phyloP scores from a whole-genome alignment of 208 protist species.

The Leishmania guyanensis region DNA sequence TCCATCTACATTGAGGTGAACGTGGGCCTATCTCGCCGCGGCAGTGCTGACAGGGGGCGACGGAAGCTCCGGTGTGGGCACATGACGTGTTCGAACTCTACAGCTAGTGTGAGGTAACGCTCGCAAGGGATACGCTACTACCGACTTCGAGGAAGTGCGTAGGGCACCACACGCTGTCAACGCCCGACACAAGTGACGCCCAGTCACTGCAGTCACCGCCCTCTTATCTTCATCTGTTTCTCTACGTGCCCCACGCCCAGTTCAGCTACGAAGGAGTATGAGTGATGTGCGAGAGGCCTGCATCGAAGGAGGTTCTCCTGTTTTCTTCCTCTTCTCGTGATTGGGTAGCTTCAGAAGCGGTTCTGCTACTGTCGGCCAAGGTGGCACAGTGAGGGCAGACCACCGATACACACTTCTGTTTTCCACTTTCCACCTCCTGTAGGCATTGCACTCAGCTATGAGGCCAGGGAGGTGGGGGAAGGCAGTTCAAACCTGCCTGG shows the following conservation, averaged over 20 bases:
- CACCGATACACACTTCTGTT: background rate
- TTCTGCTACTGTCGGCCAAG: background rate
- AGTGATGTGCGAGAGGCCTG: background rate
- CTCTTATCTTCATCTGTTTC: background rate
- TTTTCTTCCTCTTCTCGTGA: background rate
- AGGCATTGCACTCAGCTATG: background rate
- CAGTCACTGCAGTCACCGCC: background rate
- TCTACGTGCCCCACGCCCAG: background rate
- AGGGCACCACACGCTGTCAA: background rate
- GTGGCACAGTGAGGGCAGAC: background rate
- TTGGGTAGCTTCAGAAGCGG: background rate
- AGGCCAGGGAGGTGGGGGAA: background rate
- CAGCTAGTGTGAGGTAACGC: constrained; percentile 11
- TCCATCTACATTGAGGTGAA: constrained; percentile 10
- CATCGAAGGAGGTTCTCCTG: background rate
- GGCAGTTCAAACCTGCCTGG: background rate
- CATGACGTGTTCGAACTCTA: constrained; percentile 9
- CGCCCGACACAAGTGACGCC: background rate
- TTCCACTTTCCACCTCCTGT: background rate
- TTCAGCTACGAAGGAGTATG: background rate
- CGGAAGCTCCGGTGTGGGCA: background rate
- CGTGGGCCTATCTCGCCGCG: constrained; percentile 11
- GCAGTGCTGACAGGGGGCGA: constrained; percentile 5
- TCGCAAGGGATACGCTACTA: background rate
- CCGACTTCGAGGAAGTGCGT: background rate